Conservation (phyloP, 306 rosid genomes). For the Sindora glabra region DNA sequence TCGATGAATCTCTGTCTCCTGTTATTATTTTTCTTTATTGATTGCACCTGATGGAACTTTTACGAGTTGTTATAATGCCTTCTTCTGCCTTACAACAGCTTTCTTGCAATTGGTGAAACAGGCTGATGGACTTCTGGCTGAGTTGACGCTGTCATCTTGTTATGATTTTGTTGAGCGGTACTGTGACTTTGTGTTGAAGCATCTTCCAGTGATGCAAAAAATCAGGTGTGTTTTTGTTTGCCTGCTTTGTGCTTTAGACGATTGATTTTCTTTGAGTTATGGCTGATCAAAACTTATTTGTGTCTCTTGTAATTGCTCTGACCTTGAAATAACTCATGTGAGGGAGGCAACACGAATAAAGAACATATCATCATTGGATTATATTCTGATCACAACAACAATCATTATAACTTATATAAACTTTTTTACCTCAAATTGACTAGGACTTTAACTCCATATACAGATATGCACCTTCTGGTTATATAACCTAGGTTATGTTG, state of each 20-base stretch:
- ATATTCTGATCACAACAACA: no score
- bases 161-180: slow-evolving; percentile 76
- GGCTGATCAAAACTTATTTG: no score
- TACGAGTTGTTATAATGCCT: neutral
- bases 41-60: neutral
- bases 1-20: neutral
- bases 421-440: no score
- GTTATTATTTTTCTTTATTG: neutral
- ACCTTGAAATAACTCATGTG: no score
- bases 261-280: neutral
- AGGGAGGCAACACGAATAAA: no score
- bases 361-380: no score
- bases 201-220: slow-evolving; percentile 71
- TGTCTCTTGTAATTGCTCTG: no score
- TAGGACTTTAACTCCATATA: no score
- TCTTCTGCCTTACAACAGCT: neutral
- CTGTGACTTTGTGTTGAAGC: slow-evolving; percentile 69
- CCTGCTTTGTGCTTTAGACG: neutral
- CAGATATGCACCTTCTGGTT: no score
- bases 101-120: slow-evolving; percentile 32
- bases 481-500: no score
- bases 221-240: slow-evolving; percentile 41
- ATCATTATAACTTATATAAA: no score
- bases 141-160: slow-evolving; percentile 62
- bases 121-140: slow-evolving; percentile 89